phyloP scores from a whole-genome alignment of 345 rosid genomes.

The Populus davidiana region DNA sequence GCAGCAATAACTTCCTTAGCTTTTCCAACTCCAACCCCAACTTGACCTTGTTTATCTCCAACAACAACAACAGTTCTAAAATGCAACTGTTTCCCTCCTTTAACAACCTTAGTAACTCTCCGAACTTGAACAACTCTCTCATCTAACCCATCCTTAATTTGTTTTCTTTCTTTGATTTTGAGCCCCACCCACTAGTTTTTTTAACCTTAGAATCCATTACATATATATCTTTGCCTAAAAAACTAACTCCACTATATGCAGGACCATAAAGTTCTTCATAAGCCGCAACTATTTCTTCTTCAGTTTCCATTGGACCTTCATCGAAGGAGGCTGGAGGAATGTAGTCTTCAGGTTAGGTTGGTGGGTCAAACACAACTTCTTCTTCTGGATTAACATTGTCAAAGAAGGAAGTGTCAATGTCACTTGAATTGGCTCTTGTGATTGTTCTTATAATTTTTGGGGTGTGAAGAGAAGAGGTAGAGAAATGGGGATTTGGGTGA shows the following conservation, averaged over 20 bases:
- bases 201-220: conserved; percentile 69
- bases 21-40: conserved; percentile 87
- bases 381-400: conserved; percentile 40
- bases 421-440: conserved; percentile 31
- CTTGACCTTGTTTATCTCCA: conserved; percentile 76
- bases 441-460: conserved; percentile 6
- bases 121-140: conserved; percentile 86
- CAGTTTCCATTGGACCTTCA: conserved; percentile 62
- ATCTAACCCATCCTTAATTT: conserved; percentile 64
- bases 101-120: conserved; percentile 84
- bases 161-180: conserved; percentile 55
- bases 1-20: conserved; percentile 79
- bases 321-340: conserved; percentile 58
- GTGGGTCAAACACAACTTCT: conserved; percentile 55
- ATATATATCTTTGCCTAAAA: conserved; percentile 53
- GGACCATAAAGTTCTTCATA: conserved; percentile 83
- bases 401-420: conserved; percentile 50
- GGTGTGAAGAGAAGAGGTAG: conserved; percentile 26
- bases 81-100: conserved; percentile 84
- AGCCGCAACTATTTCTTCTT: conserved; percentile 68
- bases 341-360: conserved; percentile 62
- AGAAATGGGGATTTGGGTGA: conserved; percentile 18
- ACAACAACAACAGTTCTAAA: conserved; percentile 81
- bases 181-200: conserved; percentile 44
- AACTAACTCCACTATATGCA: conserved; percentile 59